phyloP scores from a whole-genome alignment of 768 basidiomycete genomes.

The Boletellus sp. region DNA sequence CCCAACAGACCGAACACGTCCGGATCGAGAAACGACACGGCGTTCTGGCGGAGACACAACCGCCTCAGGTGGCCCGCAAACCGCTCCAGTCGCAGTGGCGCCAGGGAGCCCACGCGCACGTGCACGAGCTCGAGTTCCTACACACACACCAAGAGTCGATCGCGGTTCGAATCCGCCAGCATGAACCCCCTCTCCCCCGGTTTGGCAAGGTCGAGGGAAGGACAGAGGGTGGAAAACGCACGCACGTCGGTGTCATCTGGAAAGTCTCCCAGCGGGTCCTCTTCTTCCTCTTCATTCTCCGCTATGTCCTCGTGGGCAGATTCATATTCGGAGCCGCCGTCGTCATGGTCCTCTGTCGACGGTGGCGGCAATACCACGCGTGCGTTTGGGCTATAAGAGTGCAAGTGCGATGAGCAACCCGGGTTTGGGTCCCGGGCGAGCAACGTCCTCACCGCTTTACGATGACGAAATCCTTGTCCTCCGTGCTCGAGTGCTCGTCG shows the following conservation, averaged over 20 bases:
- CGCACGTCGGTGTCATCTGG: slow-evolving; percentile 83
- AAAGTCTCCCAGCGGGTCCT: slow-evolving; percentile 70
- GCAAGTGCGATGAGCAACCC: slow-evolving; percentile 1
- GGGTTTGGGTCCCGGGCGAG: neutral
- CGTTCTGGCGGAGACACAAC: slow-evolving; percentile 86
- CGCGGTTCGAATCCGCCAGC: neutral
- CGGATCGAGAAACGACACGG: slow-evolving; percentile 67
- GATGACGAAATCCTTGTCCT: slow-evolving; percentile 21
- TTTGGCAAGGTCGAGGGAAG: no score
- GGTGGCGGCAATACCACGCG: slow-evolving; percentile 50
- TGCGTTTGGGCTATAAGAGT: slow-evolving; percentile 30
- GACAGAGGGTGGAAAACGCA: neutral
- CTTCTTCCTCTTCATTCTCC: slow-evolving; percentile 53
- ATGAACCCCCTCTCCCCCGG: no score
- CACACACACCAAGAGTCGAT: neutral
- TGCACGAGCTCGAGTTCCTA: slow-evolving; percentile 89
- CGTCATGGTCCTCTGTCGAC: slow-evolving; percentile 24
- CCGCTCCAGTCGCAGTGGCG: slow-evolving; percentile 63
- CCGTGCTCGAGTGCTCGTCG: slow-evolving; percentile 6
- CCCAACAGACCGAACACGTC: slow-evolving; percentile 62
- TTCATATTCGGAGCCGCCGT: slow-evolving; percentile 35
- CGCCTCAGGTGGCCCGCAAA: slow-evolving; percentile 68
- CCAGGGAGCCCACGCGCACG: slow-evolving; percentile 66
- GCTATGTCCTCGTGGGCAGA: slow-evolving; percentile 39
- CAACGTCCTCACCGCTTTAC: slow-evolving; percentile 23